Conservation (phyloP, 2,329 filamentous ascomycete species). For the Epichloe sp. region DNA sequence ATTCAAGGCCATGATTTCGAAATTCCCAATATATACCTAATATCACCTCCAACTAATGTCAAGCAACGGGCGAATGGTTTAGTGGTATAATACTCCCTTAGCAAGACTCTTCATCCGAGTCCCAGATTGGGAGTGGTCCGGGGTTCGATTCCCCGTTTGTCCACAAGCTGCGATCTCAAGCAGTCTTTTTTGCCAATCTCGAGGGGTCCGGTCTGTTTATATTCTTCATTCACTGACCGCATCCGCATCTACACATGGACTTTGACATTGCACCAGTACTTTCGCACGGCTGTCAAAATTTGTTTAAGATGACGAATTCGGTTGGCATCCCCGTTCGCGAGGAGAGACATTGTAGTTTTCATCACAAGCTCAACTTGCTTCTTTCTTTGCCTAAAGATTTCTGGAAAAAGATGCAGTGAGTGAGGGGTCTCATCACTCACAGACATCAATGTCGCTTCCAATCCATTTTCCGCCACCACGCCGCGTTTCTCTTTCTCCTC, state of each 20-base stretch:
- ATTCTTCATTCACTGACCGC: not conserved
- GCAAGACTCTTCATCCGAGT: not conserved
- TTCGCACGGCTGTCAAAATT: too few species aligned
- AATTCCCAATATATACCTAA: not conserved
- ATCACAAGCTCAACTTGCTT: too few species aligned
- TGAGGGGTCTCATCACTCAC: not conserved
- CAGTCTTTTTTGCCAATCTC: not conserved
- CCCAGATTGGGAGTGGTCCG: slow-evolving; percentile 8
- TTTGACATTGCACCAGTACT: too few species aligned
- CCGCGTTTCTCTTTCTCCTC: not conserved
- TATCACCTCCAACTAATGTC: fast-evolving
- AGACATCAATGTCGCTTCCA: not conserved
- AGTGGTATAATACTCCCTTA: slow-evolving; percentile 7
- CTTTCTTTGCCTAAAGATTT: not conserved
- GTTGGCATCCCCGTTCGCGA: too few species aligned
- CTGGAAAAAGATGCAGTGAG: too few species aligned
- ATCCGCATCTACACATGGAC: not conserved
- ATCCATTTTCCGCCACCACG: not conserved
- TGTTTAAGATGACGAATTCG: too few species aligned
- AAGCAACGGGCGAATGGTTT: slow-evolving; percentile 2
- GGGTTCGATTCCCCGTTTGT: slow-evolving; percentile 13
- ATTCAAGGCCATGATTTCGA: too few species aligned
- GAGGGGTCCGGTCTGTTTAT: not conserved
- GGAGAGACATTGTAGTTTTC: too few species aligned
- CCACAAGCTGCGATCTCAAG: not conserved